Conservation (phyloP, 257 asterid species). For the Jacaranda mimosifolia region DNA sequence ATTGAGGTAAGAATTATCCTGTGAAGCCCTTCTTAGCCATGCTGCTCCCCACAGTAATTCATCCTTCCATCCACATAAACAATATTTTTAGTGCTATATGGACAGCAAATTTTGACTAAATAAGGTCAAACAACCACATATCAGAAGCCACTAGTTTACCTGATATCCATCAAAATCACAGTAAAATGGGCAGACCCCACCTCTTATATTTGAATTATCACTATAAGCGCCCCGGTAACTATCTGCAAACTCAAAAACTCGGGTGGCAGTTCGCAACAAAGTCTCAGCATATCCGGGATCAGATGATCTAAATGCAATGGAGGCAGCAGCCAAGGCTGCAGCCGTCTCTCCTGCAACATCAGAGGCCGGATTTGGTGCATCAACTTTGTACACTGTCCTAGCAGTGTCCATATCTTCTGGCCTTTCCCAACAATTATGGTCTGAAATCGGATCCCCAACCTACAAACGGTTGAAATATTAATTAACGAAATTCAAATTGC, state of each 20-base stretch:
- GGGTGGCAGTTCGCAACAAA: slow-evolving; percentile 61
- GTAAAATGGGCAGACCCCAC: slow-evolving; percentile 86
- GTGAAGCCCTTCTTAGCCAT: slow-evolving; percentile 90
- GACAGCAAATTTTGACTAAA: not conserved
- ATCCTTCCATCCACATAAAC: slow-evolving; percentile 55
- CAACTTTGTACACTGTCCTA: slow-evolving; percentile 85
- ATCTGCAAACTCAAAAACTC: slow-evolving; percentile 86
- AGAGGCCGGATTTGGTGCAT: slow-evolving; percentile 96
- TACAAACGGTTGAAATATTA: slow-evolving; percentile 33
- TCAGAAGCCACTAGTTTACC: slow-evolving; percentile 43
- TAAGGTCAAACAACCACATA: no score
- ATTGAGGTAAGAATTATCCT: slow-evolving; percentile 67
- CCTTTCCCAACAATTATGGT: slow-evolving; percentile 97
- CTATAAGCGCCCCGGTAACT: slow-evolving; percentile 87
- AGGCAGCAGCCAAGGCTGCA: slow-evolving; percentile 96
- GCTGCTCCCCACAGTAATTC: slow-evolving; percentile 99
- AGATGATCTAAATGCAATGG: slow-evolving; percentile 74
- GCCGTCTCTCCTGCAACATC: slow-evolving; percentile 98
- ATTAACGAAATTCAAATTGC: not conserved
- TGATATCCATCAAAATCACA: slow-evolving; percentile 98
- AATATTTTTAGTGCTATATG: not conserved
- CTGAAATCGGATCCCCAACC: slow-evolving; percentile 94
- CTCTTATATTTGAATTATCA: slow-evolving; percentile 72
- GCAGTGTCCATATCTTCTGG: slow-evolving; percentile 99
- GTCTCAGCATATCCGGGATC: slow-evolving; percentile 87